Evolutionary conservation across 208 protist genomes (phyloP).

Genomic region (Leishmania aethiopica): DNA sequence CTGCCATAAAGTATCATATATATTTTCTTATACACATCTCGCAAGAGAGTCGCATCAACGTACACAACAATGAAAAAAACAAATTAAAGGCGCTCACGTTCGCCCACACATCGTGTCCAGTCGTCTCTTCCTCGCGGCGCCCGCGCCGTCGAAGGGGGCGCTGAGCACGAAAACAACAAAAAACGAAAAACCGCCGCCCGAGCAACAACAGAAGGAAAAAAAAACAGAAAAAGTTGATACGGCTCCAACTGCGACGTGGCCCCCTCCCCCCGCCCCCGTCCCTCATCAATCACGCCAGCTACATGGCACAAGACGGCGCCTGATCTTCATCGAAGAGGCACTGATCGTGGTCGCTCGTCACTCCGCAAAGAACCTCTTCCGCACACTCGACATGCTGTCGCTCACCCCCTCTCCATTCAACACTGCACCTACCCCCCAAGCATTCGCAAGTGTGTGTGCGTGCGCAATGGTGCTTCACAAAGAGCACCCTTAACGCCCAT

Average conservation of each 20-base stretch:
- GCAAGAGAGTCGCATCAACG: not conserved
- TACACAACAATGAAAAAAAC: not conserved
- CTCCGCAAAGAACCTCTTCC: not conserved
- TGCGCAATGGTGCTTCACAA: not conserved
- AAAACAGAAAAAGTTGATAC: not conserved
- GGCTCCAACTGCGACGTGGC: not conserved
- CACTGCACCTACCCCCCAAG: not conserved
- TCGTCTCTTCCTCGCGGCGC: not conserved
- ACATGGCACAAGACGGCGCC: not conserved
- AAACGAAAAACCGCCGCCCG: not conserved
- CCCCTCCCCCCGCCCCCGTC: not conserved
- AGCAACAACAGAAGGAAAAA: not conserved
- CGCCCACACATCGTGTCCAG: not conserved
- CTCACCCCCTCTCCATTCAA: not conserved
- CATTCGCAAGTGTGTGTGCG: not conserved
- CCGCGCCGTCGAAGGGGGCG: not conserved
- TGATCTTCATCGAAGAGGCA: not conserved
- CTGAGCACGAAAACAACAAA: not conserved
- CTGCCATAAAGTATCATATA: not conserved
- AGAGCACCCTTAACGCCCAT: not conserved
- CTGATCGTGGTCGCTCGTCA: not conserved
- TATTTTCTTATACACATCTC: not conserved
- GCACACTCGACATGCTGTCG: not conserved
- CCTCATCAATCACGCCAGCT: not conserved
- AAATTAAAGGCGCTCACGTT: not conserved